phyloP scores from a whole-genome alignment of 139 green algal species.

The Choricystis sp. region DNA sequence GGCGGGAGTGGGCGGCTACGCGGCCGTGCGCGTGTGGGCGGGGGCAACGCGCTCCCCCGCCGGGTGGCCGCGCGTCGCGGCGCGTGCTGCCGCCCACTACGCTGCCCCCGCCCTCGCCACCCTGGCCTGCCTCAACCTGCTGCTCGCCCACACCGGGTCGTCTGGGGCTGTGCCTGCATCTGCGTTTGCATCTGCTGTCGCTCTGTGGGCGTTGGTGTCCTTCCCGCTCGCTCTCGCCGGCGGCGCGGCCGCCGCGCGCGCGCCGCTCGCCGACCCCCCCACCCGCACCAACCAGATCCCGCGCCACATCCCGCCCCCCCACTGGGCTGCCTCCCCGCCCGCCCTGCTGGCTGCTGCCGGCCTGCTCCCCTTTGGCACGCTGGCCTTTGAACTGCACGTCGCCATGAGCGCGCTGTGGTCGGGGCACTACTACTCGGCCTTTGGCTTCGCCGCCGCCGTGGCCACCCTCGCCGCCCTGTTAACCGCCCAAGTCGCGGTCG shows the following conservation, averaged over 20 bases:
- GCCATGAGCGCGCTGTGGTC: conserved; percentile 84
- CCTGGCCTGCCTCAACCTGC: conserved; percentile 67
- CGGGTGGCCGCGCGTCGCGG: conserved; percentile 37
- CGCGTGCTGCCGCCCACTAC: conserved; percentile 54
- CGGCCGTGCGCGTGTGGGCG: conserved; percentile 62
- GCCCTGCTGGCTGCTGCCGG: conserved; percentile 72
- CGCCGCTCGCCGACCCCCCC: conserved; percentile 2
- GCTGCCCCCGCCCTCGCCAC: conserved; percentile 62
- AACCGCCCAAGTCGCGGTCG: conserved; percentile 63
- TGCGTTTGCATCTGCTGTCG: conserved; percentile 75
- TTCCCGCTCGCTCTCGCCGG: conserved; percentile 21
- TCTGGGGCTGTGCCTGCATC: conserved; percentile 65
- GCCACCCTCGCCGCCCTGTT: conserved; percentile 17
- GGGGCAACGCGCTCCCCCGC: conserved; percentile 58
- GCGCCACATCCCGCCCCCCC: conserved; percentile 71
- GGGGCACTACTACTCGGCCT: conserved; percentile 93
- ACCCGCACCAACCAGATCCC: conserved; percentile 86
- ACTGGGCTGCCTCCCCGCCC: conserved; percentile 52
- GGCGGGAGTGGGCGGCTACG: conserved; percentile 41
- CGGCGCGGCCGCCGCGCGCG: conserved; percentile 27
- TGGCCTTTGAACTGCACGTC: conserved; percentile 97
- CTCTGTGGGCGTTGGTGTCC: conserved; percentile 51
- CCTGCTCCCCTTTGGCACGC: conserved; percentile 85
- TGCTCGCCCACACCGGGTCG: conserved; percentile 55
- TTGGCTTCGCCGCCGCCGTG: conserved; percentile 38